These are phyloP conservation scores for Juglanconis juglandina DNA, from an alignment of 2,329 filamentous ascomycete genomes.

Conservation along the genomic window DNA sequence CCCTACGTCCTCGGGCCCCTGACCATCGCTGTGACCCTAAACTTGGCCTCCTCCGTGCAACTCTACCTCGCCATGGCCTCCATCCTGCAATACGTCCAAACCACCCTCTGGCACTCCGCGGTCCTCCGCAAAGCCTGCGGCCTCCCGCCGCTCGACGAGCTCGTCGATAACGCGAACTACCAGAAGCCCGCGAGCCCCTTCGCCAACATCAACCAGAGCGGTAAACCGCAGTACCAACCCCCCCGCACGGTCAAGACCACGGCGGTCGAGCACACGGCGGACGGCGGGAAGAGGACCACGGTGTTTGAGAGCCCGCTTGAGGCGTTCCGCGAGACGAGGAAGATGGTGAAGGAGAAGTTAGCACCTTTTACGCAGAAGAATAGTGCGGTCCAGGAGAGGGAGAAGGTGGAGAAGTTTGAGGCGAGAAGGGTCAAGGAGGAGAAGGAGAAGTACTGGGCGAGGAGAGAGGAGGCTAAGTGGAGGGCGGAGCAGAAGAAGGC, in stretches of 20 bases:
- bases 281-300: background rate
- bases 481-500: slow-evolving; percentile 6
- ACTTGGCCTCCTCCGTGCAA: slow-evolving; percentile 50
- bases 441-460: slow-evolving; percentile 10
- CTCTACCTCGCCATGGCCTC: slow-evolving; percentile 56
- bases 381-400: background rate
- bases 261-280: slow-evolving; percentile 6
- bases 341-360: slow-evolving; percentile 1
- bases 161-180: background rate
- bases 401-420: slow-evolving; percentile 1
- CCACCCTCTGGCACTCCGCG: slow-evolving; percentile 38
- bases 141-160: slow-evolving; percentile 31
- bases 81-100: slow-evolving; percentile 38
- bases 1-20: slow-evolving; percentile 32
- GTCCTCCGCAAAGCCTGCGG: slow-evolving; percentile 35
- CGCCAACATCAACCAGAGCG: background rate
- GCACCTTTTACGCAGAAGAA: background rate
- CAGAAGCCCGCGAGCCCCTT: slow-evolving; percentile 6
- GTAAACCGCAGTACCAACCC: slow-evolving; percentile 26
- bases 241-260: slow-evolving; percentile 28
- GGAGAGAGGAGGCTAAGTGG: slow-evolving; percentile 2
- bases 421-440: slow-evolving; percentile 10
- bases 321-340: background rate
- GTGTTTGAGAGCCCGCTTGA: slow-evolving; percentile 5
- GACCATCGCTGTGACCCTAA: slow-evolving; percentile 41